Conservation (phyloP, 306 rosid genomes). For the Castanea mollissima region DNA sequence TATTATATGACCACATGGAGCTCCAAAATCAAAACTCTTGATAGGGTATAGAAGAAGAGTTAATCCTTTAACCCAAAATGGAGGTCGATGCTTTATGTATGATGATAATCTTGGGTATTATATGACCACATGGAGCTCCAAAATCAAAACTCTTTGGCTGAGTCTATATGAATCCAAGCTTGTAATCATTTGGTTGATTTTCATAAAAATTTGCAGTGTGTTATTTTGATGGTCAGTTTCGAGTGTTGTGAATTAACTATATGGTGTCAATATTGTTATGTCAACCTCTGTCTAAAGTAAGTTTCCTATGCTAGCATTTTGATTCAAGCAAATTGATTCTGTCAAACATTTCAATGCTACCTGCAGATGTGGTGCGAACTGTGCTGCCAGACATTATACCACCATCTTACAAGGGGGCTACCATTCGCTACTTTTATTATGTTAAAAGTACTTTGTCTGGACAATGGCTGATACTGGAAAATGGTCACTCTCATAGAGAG, state of each 20-base stretch:
- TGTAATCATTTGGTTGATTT: conserved; percentile 2
- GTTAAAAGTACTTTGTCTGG: conserved; percentile 67
- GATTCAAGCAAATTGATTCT: conserved; percentile 7
- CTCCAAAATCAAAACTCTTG: neutral
- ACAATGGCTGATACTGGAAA: conserved; percentile 78
- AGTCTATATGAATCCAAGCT: neutral
- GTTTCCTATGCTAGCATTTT: neutral
- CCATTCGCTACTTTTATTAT: conserved; percentile 84
- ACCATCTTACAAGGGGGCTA: conserved; percentile 94
- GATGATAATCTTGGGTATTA: neutral
- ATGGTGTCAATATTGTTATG: neutral
- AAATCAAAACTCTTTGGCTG: neutral
- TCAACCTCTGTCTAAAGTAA: neutral
- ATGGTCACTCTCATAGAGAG: conserved; percentile 72
- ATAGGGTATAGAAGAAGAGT: neutral
- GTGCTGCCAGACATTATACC: conserved; percentile 69
- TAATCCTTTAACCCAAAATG: neutral
- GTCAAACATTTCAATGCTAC: conserved; percentile 1
- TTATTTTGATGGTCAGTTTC: conserved; percentile 8
- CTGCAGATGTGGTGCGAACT: conserved; percentile 70
- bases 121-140: too few relatives aligned
- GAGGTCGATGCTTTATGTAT: neutral
- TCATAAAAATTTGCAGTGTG: neutral
- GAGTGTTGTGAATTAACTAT: conserved; percentile 6
- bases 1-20: neutral